phyloP scores from a whole-genome alignment of 2,329 filamentous ascomycete genomes.

The Paecilomyces sp. region DNA sequence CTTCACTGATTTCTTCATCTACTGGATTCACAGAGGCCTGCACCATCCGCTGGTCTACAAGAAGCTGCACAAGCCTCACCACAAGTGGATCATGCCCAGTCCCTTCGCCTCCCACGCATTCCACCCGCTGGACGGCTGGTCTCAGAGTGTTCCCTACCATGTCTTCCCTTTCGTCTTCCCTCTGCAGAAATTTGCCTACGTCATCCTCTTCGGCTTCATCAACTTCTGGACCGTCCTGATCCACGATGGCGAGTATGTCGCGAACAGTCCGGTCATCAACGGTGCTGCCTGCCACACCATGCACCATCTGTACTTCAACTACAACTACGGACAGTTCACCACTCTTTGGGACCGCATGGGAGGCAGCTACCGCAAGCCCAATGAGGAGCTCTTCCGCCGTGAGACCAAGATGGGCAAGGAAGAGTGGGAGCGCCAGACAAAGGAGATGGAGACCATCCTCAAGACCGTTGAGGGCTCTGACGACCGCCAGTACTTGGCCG shows the following conservation, averaged over 20 bases:
- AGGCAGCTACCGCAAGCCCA: slow-evolving; percentile 79
- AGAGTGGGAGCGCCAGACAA: slow-evolving; percentile 71
- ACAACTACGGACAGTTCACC: slow-evolving; percentile 93
- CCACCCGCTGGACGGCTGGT: slow-evolving; percentile 86
- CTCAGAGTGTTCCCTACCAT: slow-evolving; percentile 86
- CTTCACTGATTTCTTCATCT: slow-evolving; percentile 86
- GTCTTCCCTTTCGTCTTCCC: slow-evolving; percentile 89
- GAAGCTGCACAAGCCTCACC: slow-evolving; percentile 88
- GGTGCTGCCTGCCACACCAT: slow-evolving; percentile 89
- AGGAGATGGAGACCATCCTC: slow-evolving; percentile 69
- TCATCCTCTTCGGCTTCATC: slow-evolving; percentile 81
- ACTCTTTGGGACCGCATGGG: slow-evolving; percentile 86
- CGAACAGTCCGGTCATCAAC: slow-evolving; percentile 86
- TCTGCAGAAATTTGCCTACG: slow-evolving; percentile 82
- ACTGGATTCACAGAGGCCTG: slow-evolving; percentile 81
- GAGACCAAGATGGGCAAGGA: slow-evolving; percentile 77
- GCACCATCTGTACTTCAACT: slow-evolving; percentile 83
- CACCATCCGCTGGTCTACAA: slow-evolving; percentile 81
- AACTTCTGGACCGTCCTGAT: slow-evolving; percentile 98
- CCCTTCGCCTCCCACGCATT: slow-evolving; percentile 90
- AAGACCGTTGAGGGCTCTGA: slow-evolving; percentile 61
- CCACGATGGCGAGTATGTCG: slow-evolving; percentile 89
- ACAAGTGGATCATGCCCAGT: slow-evolving; percentile 99
- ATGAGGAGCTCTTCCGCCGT: slow-evolving; percentile 74
- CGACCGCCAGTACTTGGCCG: slow-evolving; percentile 35